Base-by-base conservation (phyloP, 2,329 filamentous ascomycete species). In the Falciphora oryzae region DNA sequence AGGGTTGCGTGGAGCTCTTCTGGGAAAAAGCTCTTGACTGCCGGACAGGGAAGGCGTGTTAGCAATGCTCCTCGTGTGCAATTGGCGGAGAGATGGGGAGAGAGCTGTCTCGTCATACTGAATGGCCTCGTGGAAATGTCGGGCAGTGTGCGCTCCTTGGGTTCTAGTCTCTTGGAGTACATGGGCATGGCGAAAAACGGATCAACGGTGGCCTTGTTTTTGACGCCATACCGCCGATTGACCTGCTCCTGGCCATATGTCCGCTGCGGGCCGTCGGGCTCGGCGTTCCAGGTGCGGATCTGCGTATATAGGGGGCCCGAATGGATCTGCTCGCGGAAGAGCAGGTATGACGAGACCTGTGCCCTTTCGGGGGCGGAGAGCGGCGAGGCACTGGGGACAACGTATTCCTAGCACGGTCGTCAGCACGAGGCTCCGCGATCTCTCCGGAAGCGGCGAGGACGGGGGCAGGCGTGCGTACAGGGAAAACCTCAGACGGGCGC, bases 151-250 rank as follows among this genome's bases (percentile, higher is more conserved):
- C 84, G 78, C 64, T 84, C 80, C 57, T 80, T 76, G 65, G 79
- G 78, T 50, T 79, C 75, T 70, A 86, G 86, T 65, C 80, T 79
- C 69, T 85, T 79, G 58, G 82, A 84, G 75, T 85, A 86, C 66
- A 81, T 82, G n/a, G 83, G 83, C 65, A 86, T 80, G 57, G 81
- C 78, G n/a, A 78, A 80, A 72, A 87, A 87, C 27, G 84, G 83
- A 71, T 87, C 84, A 62, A 83, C 70, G 16, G 81, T 84, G 53
- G 83, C 83, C 69, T 81, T 83, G 74, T 77, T 85, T 72, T 80
- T 81, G 69, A 82, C 74, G 66, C 79, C 82, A 74, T 83, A 87
- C 64, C 80, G 81, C 67, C 81, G 80, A 73, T 86, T 86, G 71
- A 81, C 75, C 74, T 87, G 84, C n/a, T 81, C 78, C 70, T 85